Evolutionary conservation across 768 basidiomycete genomes (phyloP).

Genomic region (Boletus eberwhitei): DNA sequence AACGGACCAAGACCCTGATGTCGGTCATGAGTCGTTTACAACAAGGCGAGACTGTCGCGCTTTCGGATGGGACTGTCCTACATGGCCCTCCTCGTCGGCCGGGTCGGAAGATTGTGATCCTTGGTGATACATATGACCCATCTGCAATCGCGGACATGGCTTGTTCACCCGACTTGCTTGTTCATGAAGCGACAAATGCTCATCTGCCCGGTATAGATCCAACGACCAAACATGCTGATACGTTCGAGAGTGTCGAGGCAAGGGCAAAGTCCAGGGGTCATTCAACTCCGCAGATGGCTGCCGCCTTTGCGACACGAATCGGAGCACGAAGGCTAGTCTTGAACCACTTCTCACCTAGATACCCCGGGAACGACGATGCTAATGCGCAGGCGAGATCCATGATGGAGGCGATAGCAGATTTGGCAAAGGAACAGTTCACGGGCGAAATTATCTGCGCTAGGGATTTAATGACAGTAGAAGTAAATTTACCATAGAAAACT

Average conservation of each 20-base stretch:
- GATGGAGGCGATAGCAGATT: conserved; percentile 59
- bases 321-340: conserved; percentile 61
- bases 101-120: conserved; percentile 75
- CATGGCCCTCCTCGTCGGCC: conserved; percentile 60
- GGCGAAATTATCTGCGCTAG: conserved; percentile 66
- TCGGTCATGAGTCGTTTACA: conserved; percentile 65
- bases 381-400: conserved; percentile 45
- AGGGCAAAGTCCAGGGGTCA: conserved; percentile 77
- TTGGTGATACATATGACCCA: conserved; percentile 85
- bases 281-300: conserved; percentile 91
- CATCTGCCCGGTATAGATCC: conserved; percentile 65
- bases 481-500: conserved; percentile 36
- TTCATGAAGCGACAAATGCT: conserved; percentile 92
- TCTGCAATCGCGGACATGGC: conserved; percentile 62
- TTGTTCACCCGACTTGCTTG: conserved; percentile 62
- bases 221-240: conserved; percentile 58
- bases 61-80: conserved; percentile 71
- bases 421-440: conserved; percentile 54
- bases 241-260: conserved; percentile 55
- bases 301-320: conserved; percentile 67
- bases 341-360: conserved; percentile 85
- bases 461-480: conserved; percentile 70
- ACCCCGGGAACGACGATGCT: conserved; percentile 61
- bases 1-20: conserved; percentile 67
- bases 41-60: conserved; percentile 56